A percentile compares a stretch with the other conserved stretches of the same genome.
phyloP scores from a whole-genome alignment of 768 basidiomycete genomes.

The Trametes meyenii region DNA sequence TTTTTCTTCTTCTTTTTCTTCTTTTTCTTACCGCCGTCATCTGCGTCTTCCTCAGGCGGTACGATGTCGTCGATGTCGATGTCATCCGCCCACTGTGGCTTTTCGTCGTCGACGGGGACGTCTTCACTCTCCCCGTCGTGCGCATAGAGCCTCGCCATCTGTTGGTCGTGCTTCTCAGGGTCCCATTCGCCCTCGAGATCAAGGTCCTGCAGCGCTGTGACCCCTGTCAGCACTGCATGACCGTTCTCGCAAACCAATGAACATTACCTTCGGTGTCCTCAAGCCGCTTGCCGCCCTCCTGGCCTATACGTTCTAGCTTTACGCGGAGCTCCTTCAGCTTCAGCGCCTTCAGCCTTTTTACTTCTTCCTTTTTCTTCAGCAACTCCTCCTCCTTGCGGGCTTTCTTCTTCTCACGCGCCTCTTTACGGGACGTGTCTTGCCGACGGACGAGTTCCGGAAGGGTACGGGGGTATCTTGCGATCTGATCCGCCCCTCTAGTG shows the following conservation, averaged over 20 bases:
- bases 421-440: slow-evolving; percentile 77
- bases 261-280: slow-evolving; percentile 36
- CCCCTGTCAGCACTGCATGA: slow-evolving; percentile 3
- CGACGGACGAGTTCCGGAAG: slow-evolving; percentile 66
- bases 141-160: slow-evolving; percentile 78
- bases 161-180: slow-evolving; percentile 76
- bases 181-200: slow-evolving; percentile 96
- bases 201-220: slow-evolving; percentile 63
- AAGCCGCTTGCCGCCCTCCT: slow-evolving; percentile 64
- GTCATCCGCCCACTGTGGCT: slow-evolving; percentile 93
- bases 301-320: slow-evolving; percentile 73
- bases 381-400: slow-evolving; percentile 81
- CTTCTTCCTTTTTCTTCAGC: slow-evolving; percentile 74
- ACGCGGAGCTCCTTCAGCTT: slow-evolving; percentile 80
- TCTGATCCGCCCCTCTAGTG: slow-evolving; percentile 62
- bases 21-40: slow-evolving; percentile 35
- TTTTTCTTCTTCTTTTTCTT: slow-evolving; percentile 64
- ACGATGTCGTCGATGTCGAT: slow-evolving; percentile 76
- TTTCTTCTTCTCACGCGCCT: slow-evolving; percentile 78
- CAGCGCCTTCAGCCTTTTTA: slow-evolving; percentile 78
- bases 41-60: slow-evolving; percentile 38
- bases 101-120: slow-evolving; percentile 46
- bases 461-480: slow-evolving; percentile 78
- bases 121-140: slow-evolving; percentile 45
- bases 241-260: neutral